Base-by-base conservation (phyloP, 345 rosid species). In the Luvunga scandens region DNA sequence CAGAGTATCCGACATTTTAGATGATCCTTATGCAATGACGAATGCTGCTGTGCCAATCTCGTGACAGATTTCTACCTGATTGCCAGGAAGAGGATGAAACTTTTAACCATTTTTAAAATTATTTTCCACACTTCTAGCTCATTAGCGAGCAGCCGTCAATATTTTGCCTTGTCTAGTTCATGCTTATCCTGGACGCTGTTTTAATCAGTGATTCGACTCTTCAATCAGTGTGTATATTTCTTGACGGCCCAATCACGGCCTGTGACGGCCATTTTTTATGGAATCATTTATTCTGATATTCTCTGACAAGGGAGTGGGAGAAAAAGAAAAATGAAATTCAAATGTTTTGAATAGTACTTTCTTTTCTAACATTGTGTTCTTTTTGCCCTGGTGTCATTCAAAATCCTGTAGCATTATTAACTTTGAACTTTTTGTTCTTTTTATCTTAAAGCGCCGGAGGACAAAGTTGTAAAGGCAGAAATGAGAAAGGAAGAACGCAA, bases 1-100 rank as follows among this genome's bases (percentile, higher is more conserved):
- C 81, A 90, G 81, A 82, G 93, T 89, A 55, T 92, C 97, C 14
- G 87, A 88, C 82, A 88, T 84, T 16, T 67, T 89, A 74, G 75
- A 79, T 71, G 87, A 87, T 53, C 81, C 84, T 69, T 72, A 34
- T 36, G 73, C 24, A 30, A 77, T 28, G 76, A 86, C 71, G 69
- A 84, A 69, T 53, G 79, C 81, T 53, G 79, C 81, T 63, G 79
- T 84, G 57, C 88, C 82, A 64, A 76, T 90, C 72, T 88, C 91
- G 7, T 92, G 89, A 91, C 80, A 72, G 13, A 6, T 14, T 53
- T 71, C 66, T 36, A 62, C 78, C 76, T 64, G 57, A 48, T 63
- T 76, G 75, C 63, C 45, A 57, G 21, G 59, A 64, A 45, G n/a
- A 38, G 75, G 39, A 73, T 66, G 56, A 7, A 7, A 65, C 24